Evolutionary conservation across 2,329 filamentous ascomycete species (phyloP).

Genomic region (Paecilomyces niveus): DNA sequence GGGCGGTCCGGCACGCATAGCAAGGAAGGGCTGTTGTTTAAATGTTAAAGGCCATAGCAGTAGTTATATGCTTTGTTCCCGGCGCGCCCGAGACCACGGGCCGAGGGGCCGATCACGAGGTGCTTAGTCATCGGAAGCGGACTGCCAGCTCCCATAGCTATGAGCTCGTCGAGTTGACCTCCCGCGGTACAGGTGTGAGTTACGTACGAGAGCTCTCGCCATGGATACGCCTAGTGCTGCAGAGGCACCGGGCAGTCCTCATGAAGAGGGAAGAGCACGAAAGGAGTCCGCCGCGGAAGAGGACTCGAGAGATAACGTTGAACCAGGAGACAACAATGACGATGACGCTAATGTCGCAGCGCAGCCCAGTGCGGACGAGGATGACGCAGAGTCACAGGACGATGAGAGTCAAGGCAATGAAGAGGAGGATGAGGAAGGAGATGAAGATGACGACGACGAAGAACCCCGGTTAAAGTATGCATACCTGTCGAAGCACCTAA

Average conservation of each 20-base stretch:
- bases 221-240: constrained; percentile 34
- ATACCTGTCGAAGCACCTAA: constrained; percentile 72
- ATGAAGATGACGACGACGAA: constrained; percentile 80
- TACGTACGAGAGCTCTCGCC: constrained; percentile 20
- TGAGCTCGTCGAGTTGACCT: not conserved
- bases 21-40: not conserved
- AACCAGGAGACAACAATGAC: not conserved
- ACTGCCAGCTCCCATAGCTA: constrained; percentile 6
- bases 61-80: constrained; percentile 8
- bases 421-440: constrained; percentile 54
- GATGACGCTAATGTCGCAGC: constrained; percentile 3
- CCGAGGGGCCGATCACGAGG: not conserved
- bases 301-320: not conserved
- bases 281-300: constrained; percentile 11
- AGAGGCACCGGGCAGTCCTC: constrained; percentile 17
- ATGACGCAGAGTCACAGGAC: constrained; percentile 15
- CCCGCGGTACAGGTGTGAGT: not conserved
- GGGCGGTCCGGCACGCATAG: not conserved
- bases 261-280: constrained; percentile 12
- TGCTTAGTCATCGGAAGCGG: constrained; percentile 4
- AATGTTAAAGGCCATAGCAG: not conserved
- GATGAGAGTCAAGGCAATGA: constrained; percentile 10
- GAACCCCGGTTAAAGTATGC: constrained; percentile 93
- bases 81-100: constrained; percentile 8
- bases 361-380: constrained; percentile 13